A percentile compares a stretch with the other conserved stretches of the same genome.
Conservation (phyloP, 257 asterid species). For the Solanum piurae region DNA sequence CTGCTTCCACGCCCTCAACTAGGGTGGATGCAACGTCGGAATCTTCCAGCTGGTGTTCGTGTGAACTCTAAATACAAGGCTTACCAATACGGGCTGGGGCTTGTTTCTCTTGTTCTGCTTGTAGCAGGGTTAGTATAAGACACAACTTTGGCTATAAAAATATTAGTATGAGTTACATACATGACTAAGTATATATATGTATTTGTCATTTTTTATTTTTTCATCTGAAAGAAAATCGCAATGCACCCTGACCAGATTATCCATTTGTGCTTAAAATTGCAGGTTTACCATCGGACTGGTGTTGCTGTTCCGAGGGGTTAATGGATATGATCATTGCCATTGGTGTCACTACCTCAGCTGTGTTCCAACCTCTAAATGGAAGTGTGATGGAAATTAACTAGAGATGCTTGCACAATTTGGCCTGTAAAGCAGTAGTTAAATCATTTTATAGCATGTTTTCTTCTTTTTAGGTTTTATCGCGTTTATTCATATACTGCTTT, state of each 20-base stretch:
- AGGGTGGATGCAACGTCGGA: slow-evolving; percentile 70
- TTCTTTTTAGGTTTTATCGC: background rate
- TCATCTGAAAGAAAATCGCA: background rate
- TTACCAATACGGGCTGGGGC: slow-evolving; percentile 53
- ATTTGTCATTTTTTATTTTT: background rate
- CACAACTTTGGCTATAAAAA: background rate
- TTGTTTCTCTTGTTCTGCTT: slow-evolving; percentile 43
- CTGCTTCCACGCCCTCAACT: slow-evolving; percentile 78
- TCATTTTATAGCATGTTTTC: background rate
- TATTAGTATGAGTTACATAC: background rate
- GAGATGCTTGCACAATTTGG: background rate
- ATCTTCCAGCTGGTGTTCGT: slow-evolving; percentile 38
- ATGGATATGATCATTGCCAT: slow-evolving; percentile 57
- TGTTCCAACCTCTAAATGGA: slow-evolving; percentile 74
- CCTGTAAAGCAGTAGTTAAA: background rate
- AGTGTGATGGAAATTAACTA: slow-evolving; percentile 27
- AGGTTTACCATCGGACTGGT: slow-evolving; percentile 61
- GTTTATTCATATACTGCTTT: background rate
- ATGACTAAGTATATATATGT: background rate
- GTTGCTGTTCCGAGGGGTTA: slow-evolving; percentile 67
- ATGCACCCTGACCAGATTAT: background rate
- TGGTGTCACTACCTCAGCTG: slow-evolving; percentile 79
- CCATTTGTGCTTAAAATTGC: background rate
- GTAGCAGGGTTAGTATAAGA: slow-evolving; percentile 49
- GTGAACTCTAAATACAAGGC: slow-evolving; percentile 54